Conservation (phyloP, 768 basidiomycete species). For the Hygrophorus russula region DNA sequence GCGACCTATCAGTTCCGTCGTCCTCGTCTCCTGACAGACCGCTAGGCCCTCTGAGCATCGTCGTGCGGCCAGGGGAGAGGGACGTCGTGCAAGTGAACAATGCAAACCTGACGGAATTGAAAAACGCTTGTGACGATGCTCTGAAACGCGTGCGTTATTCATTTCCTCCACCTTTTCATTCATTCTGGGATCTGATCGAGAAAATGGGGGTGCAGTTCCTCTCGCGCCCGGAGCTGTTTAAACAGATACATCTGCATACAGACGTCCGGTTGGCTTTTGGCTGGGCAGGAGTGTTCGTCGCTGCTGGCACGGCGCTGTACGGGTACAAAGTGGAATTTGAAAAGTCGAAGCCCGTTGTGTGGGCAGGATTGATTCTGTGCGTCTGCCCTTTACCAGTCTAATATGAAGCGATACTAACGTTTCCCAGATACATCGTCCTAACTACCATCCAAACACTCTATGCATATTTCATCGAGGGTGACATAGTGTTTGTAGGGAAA, state of each 20-base stretch:
- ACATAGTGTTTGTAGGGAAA: slow-evolving; percentile 80
- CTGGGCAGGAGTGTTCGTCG: slow-evolving; percentile 77
- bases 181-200: slow-evolving; percentile 4
- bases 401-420: background rate
- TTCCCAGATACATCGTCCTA: slow-evolving; percentile 59
- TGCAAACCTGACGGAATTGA: slow-evolving; percentile 44
- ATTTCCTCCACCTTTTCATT: background rate
- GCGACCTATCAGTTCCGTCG: slow-evolving; percentile 8
- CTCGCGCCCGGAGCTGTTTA: slow-evolving; percentile 72
- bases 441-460: slow-evolving; percentile 68
- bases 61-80: slow-evolving; percentile 30
- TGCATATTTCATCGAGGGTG: slow-evolving; percentile 76
- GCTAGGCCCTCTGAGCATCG: slow-evolving; percentile 41
- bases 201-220: slow-evolving; percentile 49
- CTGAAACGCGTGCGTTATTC: slow-evolving; percentile 64
- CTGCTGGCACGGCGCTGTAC: slow-evolving; percentile 72
- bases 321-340: slow-evolving; percentile 87
- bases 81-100: slow-evolving; percentile 55
- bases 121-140: slow-evolving; percentile 77
- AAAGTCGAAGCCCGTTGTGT: slow-evolving; percentile 70
- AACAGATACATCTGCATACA: slow-evolving; percentile 77
- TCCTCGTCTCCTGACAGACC: slow-evolving; percentile 33
- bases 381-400: slow-evolving; percentile 20
- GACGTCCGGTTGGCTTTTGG: slow-evolving; percentile 83
- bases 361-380: slow-evolving; percentile 68